Evolutionary conservation across 2,329 filamentous ascomycete genomes (phyloP).

Genomic region (Emergomyces orientalis): DNA sequence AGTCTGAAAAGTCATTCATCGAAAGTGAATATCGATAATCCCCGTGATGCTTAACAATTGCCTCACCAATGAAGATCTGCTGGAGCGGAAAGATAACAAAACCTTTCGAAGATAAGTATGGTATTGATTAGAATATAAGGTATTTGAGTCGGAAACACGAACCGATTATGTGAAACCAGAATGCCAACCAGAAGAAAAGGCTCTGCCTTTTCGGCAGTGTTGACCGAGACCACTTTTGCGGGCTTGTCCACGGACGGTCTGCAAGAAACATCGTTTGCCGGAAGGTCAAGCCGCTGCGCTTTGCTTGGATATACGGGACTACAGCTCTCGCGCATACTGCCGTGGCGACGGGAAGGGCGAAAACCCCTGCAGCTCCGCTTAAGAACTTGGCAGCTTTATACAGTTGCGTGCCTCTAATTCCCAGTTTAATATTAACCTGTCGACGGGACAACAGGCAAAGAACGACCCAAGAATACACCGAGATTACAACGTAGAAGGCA

Average conservation of each 20-base stretch:
- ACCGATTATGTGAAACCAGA: neutral
- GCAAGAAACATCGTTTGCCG: slow-evolving; percentile 1
- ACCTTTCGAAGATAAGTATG: neutral
- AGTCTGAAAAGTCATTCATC: neutral
- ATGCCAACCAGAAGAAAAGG: neutral
- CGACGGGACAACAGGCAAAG: neutral
- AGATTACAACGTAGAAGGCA: neutral
- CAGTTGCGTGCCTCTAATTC: neutral
- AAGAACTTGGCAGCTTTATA: neutral
- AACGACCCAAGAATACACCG: neutral
- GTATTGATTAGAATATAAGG: neutral
- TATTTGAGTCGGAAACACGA: neutral
- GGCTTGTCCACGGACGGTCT: neutral
- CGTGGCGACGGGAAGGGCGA: neutral
- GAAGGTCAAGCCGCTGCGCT: neutral
- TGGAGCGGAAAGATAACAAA: slow-evolving; percentile 1
- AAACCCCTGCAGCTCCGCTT: neutral
- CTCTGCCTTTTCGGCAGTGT: neutral
- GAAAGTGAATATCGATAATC: too few relatives aligned
- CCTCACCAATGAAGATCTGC: neutral
- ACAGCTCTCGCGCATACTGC: slow-evolving; percentile 1
- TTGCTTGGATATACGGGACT: neutral
- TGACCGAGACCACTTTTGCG: neutral
- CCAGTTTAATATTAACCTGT: neutral
- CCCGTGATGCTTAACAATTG: neutral